phyloP scores from a whole-genome alignment of 2,329 filamentous ascomycete genomes.

The Cercospora citrullina region DNA sequence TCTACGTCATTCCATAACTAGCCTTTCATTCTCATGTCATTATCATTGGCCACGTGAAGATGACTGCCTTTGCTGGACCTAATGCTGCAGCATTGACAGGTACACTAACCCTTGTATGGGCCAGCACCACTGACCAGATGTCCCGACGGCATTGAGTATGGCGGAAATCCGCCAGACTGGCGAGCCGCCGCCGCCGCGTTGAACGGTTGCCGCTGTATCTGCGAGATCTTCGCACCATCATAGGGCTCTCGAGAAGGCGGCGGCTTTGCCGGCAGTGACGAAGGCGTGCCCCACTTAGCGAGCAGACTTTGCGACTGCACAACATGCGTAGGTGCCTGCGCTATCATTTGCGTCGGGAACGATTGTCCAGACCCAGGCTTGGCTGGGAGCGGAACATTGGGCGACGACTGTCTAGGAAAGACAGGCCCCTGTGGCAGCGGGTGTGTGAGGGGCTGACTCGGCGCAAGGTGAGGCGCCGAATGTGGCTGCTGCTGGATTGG shows the following conservation, averaged over 20 bases:
- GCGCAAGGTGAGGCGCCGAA: conserved; percentile 22
- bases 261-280: conserved; percentile 57
- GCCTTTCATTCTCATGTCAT: neutral
- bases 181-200: conserved; percentile 25
- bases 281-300: conserved; percentile 58
- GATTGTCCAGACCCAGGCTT: conserved; percentile 31
- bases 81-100: neutral
- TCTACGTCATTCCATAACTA: neutral
- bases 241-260: conserved; percentile 46
- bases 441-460: conserved; percentile 36
- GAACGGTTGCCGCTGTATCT: conserved; percentile 27
- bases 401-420: conserved; percentile 39
- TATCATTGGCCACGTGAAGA: neutral
- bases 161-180: conserved; percentile 12
- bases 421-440: conserved; percentile 42
- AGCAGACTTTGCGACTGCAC: conserved; percentile 49
- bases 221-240: conserved; percentile 24
- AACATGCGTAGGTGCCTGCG: conserved; percentile 22
- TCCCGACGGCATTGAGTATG: conserved; percentile 9
- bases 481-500: conserved; percentile 27
- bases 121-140: conserved; percentile 5
- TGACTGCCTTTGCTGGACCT: neutral
- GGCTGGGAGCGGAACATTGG: conserved; percentile 37
- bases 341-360: conserved; percentile 16
- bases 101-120: conserved; percentile 8